Evolutionary conservation across 495 filamentous ascomycete species (phyloP).

Genomic region (Talaromyces stipitatus): DNA sequence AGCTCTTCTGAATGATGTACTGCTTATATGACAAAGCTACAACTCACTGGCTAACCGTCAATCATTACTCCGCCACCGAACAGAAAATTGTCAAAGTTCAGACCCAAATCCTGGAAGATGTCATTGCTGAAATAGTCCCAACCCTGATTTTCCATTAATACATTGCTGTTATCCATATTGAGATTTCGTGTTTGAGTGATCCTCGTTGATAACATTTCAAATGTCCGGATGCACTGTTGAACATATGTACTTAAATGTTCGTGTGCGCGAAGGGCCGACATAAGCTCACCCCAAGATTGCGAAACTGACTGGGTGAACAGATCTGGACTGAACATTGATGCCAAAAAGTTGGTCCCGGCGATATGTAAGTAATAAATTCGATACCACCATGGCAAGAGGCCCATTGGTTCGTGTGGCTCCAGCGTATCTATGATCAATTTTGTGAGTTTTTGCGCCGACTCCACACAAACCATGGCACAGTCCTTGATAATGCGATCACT

Average conservation of each 20-base stretch:
- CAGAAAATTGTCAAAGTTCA: slow-evolving; percentile 6
- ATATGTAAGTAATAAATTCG: slow-evolving; percentile 21
- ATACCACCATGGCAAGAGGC: slow-evolving; percentile 17
- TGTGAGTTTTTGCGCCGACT: slow-evolving; percentile 12
- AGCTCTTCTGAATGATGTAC: too few species aligned
- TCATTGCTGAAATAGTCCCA: not conserved
- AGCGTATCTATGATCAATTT: slow-evolving; percentile 12
- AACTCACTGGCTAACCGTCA: not conserved
- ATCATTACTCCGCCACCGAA: not conserved
- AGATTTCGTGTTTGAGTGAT: not conserved
- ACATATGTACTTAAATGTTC: slow-evolving; percentile 13
- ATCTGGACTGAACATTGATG: slow-evolving; percentile 14
- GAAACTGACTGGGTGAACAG: slow-evolving; percentile 15
- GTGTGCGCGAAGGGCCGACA: slow-evolving; percentile 11
- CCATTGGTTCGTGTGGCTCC: slow-evolving; percentile 10
- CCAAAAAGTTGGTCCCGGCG: slow-evolving; percentile 14
- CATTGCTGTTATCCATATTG: not conserved
- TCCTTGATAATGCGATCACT: slow-evolving; percentile 12
- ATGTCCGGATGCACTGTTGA: slow-evolving; percentile 11
- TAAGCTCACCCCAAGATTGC: slow-evolving; percentile 10
- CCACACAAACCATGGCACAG: slow-evolving; percentile 15
- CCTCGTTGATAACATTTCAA: slow-evolving; percentile 11
- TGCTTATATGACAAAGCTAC: not conserved
- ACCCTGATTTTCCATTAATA: not conserved
- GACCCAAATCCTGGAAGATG: slow-evolving; percentile 1